These are phyloP conservation scores for Naganishia sp. DNA, from an alignment of 1,284 basidiomycete species.

Conservation along the genomic window DNA sequence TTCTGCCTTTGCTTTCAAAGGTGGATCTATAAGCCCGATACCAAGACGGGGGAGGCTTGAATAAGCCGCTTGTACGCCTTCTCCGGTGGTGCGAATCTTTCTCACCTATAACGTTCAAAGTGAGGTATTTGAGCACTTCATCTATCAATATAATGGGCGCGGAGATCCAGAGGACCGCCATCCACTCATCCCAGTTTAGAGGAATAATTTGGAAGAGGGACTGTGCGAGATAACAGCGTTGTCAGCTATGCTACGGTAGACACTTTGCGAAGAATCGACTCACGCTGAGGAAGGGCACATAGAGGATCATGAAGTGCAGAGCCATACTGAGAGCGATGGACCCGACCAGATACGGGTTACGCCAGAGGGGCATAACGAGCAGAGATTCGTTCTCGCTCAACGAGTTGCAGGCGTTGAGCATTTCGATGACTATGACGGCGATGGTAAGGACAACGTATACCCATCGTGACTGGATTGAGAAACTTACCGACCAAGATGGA, in stretches of 20 bases:
- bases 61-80: conserved; percentile 13
- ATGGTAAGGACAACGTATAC: background rate
- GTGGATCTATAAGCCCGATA: conserved; percentile 36
- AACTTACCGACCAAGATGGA: conserved; percentile 79
- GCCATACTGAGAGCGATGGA: conserved; percentile 87
- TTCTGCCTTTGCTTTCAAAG: conserved; percentile 40
- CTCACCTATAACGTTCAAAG: conserved; percentile 59
- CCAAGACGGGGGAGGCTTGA: conserved; percentile 22
- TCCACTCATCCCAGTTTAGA: conserved; percentile 90
- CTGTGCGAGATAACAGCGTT: conserved; percentile 51
- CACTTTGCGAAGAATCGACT: conserved; percentile 47
- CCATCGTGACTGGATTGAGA: background rate
- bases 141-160: conserved; percentile 88
- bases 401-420: conserved; percentile 99
- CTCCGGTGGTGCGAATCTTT: conserved; percentile 25
- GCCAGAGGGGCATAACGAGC: conserved; percentile 84
- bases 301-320: conserved; percentile 90
- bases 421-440: conserved; percentile 69
- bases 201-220: conserved; percentile 88
- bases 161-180: conserved; percentile 86
- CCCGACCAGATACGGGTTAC: conserved; percentile 85
- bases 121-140: conserved; percentile 82
- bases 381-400: conserved; percentile 96
- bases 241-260: background rate
- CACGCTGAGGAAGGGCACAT: conserved; percentile 90